Percentiles rank a stretch among this genome's conserved stretches.
phyloP scores from a whole-genome alignment of 306 rosid genomes.

The Astragalus membranaceus region DNA sequence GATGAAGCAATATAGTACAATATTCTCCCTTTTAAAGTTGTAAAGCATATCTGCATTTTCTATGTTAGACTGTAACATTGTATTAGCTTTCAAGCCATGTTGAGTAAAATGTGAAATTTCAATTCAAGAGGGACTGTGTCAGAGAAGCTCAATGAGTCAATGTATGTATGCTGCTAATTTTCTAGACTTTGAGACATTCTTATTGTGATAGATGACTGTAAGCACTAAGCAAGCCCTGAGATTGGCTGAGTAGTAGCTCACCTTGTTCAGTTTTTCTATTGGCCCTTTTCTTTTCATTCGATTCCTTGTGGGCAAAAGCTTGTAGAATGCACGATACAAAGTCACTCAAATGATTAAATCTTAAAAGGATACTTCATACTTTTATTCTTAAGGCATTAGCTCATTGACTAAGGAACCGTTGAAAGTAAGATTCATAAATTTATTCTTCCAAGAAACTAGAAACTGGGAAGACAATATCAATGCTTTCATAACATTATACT shows the following conservation, averaged over 20 bases:
- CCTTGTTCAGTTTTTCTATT: background rate
- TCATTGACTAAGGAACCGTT: background rate
- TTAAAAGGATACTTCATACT: background rate
- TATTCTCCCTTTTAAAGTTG: conserved; percentile 12
- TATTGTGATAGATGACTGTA: background rate
- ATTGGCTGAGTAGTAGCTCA: background rate
- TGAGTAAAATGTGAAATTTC: background rate
- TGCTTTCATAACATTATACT: background rate
- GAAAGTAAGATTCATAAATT: background rate
- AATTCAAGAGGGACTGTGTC: conserved; percentile 10
- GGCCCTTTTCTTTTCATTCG: background rate
- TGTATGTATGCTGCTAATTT: background rate
- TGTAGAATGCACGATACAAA: conserved; percentile 17
- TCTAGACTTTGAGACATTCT: background rate
- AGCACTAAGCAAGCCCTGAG: background rate
- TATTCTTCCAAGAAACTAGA: conserved; percentile 23
- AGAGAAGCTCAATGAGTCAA: background rate
- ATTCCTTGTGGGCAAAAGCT: conserved; percentile 23
- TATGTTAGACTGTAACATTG: conserved; percentile 4
- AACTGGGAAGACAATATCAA: background rate
- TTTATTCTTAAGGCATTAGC: background rate
- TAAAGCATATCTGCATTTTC: conserved; percentile 12
- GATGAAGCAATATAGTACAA: conserved; percentile 3
- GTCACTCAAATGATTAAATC: conserved; percentile 14
- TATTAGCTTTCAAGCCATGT: conserved; percentile 1